Evolutionary conservation across 345 rosid genomes (phyloP), one percentile per base, ranked within the genome.

Genomic region (Eucalyptus shirleyi): DNA sequence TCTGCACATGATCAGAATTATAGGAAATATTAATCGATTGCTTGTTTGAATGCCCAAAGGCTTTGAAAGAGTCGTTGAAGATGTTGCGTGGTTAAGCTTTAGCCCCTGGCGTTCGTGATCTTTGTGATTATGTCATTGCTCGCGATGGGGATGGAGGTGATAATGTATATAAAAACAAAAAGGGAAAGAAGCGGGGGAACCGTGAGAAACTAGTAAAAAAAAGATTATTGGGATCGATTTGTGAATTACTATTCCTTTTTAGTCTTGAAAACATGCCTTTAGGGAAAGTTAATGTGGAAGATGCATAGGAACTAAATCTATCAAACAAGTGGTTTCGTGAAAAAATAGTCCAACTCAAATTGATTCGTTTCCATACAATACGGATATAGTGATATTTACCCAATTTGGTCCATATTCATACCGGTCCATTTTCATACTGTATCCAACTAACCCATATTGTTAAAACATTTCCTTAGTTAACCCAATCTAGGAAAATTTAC

Each of bases 281-380:
- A 16, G 80, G 80, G 37, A 16, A 67, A 67, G 80, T 67, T 17
- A 32, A 67, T 0, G 12, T 8, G 40, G 11, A 32, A 1, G 80
- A 67, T 8, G 23, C 21, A 7, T 65, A 16, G 6, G 4, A 4
- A 15, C 19, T 56, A 56, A 28, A 56, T 26, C 0, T 10, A 3
- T 56, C 6, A 56, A 56, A 24, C 0, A 11, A 0, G 12, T 4
- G 62, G 12, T 0, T 21, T 56, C 14, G 13, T 10, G 2, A 24
- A 26, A 56, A 56, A 26, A 24, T 56, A 24, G 3, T 56, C 0
- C 6, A 56, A 56, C 62, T 11, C 6, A 56, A 24, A 56, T 56
- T 56, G 62, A 56, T 56, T 23, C 1, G 2, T 62, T 62, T 62
- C 8, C 34, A 28, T 28, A 7, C 5, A 62, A 30, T 30, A 30